Evolutionary conservation across 2,329 filamentous ascomycete species (phyloP).

Genomic region (Alternaria dauci): DNA sequence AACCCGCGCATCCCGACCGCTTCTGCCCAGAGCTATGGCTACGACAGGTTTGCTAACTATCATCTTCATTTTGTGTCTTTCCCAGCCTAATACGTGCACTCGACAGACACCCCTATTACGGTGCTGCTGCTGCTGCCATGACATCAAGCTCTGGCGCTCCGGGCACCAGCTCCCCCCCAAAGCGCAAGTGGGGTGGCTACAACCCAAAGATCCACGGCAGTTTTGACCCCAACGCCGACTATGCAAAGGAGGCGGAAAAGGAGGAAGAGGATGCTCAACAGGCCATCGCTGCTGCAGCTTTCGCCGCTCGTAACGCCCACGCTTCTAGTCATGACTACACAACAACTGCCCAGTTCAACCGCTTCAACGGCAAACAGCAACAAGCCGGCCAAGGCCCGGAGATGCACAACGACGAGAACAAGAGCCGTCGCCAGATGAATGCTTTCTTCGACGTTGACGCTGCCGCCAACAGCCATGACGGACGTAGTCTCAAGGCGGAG

Average conservation of each 20-base stretch:
- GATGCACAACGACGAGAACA: constrained; percentile 84
- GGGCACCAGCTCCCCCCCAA: constrained; percentile 43
- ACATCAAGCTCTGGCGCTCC: constrained; percentile 43
- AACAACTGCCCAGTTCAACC: constrained; percentile 82
- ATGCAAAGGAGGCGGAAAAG: constrained; percentile 66
- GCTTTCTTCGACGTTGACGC: constrained; percentile 96
- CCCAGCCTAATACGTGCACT: constrained; percentile 43
- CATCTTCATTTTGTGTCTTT: constrained; percentile 36
- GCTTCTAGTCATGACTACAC: constrained; percentile 62
- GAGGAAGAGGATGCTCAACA: constrained; percentile 48
- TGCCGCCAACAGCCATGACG: constrained; percentile 88
- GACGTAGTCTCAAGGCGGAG: constrained; percentile 90
- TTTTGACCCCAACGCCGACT: constrained; percentile 96
- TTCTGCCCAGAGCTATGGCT: constrained; percentile 12
- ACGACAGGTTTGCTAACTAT: constrained; percentile 50
- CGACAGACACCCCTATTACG: constrained; percentile 31
- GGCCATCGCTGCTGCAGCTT: constrained; percentile 35
- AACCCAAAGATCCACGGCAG: constrained; percentile 96
- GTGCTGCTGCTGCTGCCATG: constrained; percentile 40
- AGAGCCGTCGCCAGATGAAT: constrained; percentile 86
- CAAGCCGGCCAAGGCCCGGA: constrained; percentile 72
- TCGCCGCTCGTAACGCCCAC: constrained; percentile 35
- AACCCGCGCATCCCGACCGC: constrained; percentile 76
- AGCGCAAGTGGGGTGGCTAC: constrained; percentile 74
- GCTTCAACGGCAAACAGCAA: constrained; percentile 88